Percentiles rank a stretch among this genome's conserved stretches.
Conservation (phyloP, 306 rosid species). For the Clitoria ternatea region DNA sequence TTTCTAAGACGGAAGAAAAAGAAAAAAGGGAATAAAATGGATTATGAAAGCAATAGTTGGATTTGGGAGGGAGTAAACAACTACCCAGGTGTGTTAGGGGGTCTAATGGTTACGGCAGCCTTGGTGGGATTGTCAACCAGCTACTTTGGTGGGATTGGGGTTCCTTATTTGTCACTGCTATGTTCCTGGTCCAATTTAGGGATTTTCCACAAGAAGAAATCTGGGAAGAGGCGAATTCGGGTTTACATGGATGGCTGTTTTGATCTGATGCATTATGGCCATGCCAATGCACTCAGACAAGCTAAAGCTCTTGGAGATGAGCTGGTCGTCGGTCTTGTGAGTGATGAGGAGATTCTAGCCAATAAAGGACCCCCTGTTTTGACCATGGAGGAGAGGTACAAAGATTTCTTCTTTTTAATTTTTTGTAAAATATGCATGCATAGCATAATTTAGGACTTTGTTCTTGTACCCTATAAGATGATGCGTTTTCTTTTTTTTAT, state of each 20-base stretch:
- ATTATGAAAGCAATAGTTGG: constrained; percentile 76
- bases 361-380: constrained; percentile 97
- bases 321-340: constrained; percentile 85
- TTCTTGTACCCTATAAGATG: neutral
- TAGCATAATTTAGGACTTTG: neutral
- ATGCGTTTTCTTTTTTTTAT: neutral
- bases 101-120: constrained; percentile 96
- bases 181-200: constrained; percentile 63
- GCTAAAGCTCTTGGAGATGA: constrained; percentile 97
- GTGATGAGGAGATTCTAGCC: constrained; percentile 87
- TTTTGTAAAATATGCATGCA: neutral
- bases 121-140: constrained; percentile 87
- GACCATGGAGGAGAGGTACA: constrained; percentile 86
- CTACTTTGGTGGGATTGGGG: constrained; percentile 78
- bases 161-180: constrained; percentile 50
- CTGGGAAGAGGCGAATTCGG: constrained; percentile 69
- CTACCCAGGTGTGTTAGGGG: constrained; percentile 84
- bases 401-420: neutral
- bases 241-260: constrained; percentile 99
- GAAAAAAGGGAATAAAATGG: constrained; percentile 37
- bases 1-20: neutral
- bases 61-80: constrained; percentile 87
- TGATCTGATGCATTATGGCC: constrained; percentile 99
- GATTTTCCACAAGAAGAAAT: constrained; percentile 66
- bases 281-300: constrained; percentile 97